Conservation (phyloP, 1,284 basidiomycete species). For the Singerocomus inundabilis region DNA sequence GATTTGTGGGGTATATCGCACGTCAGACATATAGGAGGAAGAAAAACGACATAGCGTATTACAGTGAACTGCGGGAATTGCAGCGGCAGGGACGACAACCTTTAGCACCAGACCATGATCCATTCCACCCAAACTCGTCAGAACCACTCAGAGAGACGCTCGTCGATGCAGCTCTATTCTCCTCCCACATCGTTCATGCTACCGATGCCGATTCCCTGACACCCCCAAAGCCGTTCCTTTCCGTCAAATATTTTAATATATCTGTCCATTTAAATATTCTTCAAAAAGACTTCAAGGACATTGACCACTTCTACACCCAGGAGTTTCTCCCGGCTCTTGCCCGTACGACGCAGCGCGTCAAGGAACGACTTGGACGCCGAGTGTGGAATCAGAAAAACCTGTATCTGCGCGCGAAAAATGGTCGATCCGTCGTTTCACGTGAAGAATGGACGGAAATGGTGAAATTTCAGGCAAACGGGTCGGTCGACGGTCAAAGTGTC, state of each 20-base stretch:
- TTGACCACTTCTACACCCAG: conserved; percentile 42
- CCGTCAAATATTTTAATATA: conserved; percentile 48
- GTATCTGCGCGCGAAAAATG: conserved; percentile 41
- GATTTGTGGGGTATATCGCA: conserved; percentile 52
- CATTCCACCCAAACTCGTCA: conserved; percentile 12
- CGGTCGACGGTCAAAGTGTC: not conserved
- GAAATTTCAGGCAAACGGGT: conserved; percentile 26
- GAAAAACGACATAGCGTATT: conserved; percentile 45
- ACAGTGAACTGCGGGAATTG: conserved; percentile 32
- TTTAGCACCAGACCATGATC: conserved; percentile 24
- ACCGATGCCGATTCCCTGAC: conserved; percentile 19
- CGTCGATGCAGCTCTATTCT: conserved; percentile 21
- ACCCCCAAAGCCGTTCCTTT: conserved; percentile 8
- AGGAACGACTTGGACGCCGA: conserved; percentile 68
- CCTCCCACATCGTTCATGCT: conserved; percentile 38
- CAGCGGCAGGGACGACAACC: conserved; percentile 25
- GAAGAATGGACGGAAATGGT: conserved; percentile 40
- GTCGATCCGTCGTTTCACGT: conserved; percentile 34
- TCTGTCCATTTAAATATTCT: conserved; percentile 55
- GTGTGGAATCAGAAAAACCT: conserved; percentile 61
- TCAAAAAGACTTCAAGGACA: conserved; percentile 48
- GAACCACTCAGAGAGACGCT: not conserved
- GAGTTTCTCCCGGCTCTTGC: conserved; percentile 44
- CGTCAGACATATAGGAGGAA: conserved; percentile 45
- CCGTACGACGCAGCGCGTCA: conserved; percentile 56